Evolutionary conservation across 805 yeast genomes (phyloP), one percentile per base, ranked within the genome.

Genomic region (Brettanomyces sp.): DNA sequence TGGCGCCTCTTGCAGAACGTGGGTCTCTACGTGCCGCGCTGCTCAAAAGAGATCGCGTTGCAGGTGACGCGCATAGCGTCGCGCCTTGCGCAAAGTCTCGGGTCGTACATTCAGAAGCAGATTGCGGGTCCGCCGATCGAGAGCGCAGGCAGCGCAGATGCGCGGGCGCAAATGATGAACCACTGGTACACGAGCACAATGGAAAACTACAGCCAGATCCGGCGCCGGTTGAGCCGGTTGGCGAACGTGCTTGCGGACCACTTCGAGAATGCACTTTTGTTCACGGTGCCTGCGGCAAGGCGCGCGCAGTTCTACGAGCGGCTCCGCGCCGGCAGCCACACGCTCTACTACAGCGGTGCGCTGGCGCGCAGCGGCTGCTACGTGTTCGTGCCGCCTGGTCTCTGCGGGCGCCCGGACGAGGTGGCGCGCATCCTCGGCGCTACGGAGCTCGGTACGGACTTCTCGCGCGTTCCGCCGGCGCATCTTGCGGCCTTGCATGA

Each of bases 221-320:
- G 93, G 56, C 79, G 98, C 56, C 87, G 87, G 57, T 72, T 91
- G 40, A 76, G 84, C 36, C 79, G 96, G 55, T 87, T 93, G 55
- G 77, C 85, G 35, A 74, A 79, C 35, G 75, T 77, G 25, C 67
- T 88, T 28, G 77, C 82, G 8, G 73, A 79, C 45, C 79, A 82
- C 38, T 86, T 87, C 53, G 85, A 83, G 49, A 90, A 89, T 57
- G 75, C 93, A 22, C 73, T 74, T 58, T 76, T 72, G 49, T 82
- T 79, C 60, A 38, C 18, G 1, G 18, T 18, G 18, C 18, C 18
- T 18, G 18, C 18, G 18, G 18, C 18, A 18, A 18, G 18, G 18
- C 18, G 35, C 3, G 35, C 35, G 53, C 62, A 59, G 24, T 71
- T 86, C 42, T 63, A 87, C 49, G 79, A 75, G 22, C 60, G 68